Evolutionary conservation across 805 yeast genomes (phyloP).

Genomic region (Teunomyces funiuensis): DNA sequence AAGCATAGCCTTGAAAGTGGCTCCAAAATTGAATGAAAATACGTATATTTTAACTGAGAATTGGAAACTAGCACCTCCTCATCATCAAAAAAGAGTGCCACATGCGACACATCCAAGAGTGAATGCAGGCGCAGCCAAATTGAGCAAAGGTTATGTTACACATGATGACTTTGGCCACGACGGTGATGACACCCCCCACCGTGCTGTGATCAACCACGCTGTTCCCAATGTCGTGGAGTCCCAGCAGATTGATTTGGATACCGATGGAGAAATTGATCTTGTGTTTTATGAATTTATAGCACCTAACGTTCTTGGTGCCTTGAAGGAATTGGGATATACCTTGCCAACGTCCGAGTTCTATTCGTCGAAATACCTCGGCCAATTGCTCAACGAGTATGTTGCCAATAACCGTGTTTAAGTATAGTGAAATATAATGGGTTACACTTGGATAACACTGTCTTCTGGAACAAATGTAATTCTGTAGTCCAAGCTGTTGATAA

Average conservation of each 20-base stretch:
- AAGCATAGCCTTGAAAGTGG: constrained; percentile 52
- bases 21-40: constrained; percentile 56
- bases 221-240: constrained; percentile 81
- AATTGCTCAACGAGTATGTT: constrained; percentile 32
- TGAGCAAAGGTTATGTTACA: constrained; percentile 75
- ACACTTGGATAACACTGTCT: constrained; percentile 39
- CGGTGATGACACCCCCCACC: constrained; percentile 84
- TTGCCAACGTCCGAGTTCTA: constrained; percentile 20
- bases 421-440: neutral
- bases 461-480: constrained; percentile 64
- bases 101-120: neutral
- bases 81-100: constrained; percentile 13
- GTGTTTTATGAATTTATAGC: constrained; percentile 76
- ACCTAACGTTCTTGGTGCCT: constrained; percentile 33
- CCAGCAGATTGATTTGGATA: constrained; percentile 27
- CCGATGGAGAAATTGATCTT: constrained; percentile 52
- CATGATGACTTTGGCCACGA: constrained; percentile 78
- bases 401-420: constrained; percentile 15
- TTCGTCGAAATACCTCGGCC: constrained; percentile 34
- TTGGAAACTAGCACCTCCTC: constrained; percentile 21
- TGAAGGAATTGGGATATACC: constrained; percentile 25
- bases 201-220: constrained; percentile 53
- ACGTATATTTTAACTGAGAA: constrained; percentile 40
- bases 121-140: constrained; percentile 14
- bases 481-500: constrained; percentile 62